Evolutionary conservation across 768 basidiomycete genomes (phyloP), one percentile per base, ranked within the genome.

Genomic region (Lentinula aciculospora): DNA sequence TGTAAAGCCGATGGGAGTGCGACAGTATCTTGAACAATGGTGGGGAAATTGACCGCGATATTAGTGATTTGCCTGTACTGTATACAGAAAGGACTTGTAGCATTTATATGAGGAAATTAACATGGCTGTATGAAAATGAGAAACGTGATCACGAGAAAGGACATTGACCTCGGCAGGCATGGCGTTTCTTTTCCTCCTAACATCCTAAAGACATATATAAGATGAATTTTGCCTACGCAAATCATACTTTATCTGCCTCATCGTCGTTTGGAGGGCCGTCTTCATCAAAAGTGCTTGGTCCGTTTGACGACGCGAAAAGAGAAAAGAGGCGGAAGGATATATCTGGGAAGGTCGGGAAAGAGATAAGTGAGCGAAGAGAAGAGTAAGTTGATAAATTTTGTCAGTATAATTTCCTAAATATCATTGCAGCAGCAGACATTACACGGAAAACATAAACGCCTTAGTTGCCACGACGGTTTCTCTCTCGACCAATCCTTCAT

Each of bases 351-450:
- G 68, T 87, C 28, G 83, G 82, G 23, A 89, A 86, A 68, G 89
- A 91, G 63, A 80, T 88, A 74, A 78, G 69, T 66, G 89, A 92
- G 69, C 77, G 88, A 58, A 74, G 86, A 63, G 88, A 90, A 68
- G 88, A 90, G 89, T 89, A 65, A 66, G 81, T 76, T 48, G 13
- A 34, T 34, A 57, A 13, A 32, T 59, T 42, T 44, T 13, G 34
- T 49, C n/a, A 34, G 32, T 34, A n/a, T n/a, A n/a, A n/a, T 34
- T 34, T 34, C 5, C 45, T 39, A 12, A 56, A 36, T 34, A 44
- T 62, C 40, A 58, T 55, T 58, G 59, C 67, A 88, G 85, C 62
- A 78, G 78, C 34, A 77, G 85, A 34, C 79, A 86, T 64, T 83
- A 80, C 71, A 71, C 79, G 45, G 88, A 91, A 68, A 80, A 72